Base-by-base conservation (phyloP, 208 protist genomes). In the Phytomonas francai region DNA sequence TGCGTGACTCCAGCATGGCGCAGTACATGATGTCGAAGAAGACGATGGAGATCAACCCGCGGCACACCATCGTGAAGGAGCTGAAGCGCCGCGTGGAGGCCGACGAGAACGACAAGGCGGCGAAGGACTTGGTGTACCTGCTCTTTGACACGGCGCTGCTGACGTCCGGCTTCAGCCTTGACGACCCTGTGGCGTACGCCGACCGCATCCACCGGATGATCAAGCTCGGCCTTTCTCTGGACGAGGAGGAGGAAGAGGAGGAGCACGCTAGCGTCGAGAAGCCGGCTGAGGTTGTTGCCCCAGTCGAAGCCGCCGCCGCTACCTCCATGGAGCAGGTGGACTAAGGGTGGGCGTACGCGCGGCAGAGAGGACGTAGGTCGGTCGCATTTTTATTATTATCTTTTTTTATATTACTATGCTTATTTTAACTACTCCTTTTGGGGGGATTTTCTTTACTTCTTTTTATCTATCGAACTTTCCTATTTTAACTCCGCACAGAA, bases 1-100 rank as follows among this genome's bases (percentile, higher is more conserved):
- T 99, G 16, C 87, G 97, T 78, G 98, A 99, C 78, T 90, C 80
- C 32, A 91, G 87, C 70, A 98, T 99, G 93, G 89, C 89, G 7
- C 81, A 80, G 56, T 98, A 99, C 90, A 99, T 99, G 98, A 81
- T 87, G 32, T 96, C 91, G 28, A 99, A 99, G 89, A 99, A 99
- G 92, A 99, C 96, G 32, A 81, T 99, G 70, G 98, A 99, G 90
- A 86, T 99, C 81, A 99, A 99, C 90, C 93, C 98, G 30, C 71
- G 92, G 39, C 94, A 99, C 86, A 32, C 93, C 36, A 99, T 99
- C 79, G 86, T 99, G 59, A 84, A 83, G 67, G 87, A 97, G 73
- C 91, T 99, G 9, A 76, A 83, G 34, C 85, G 97, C 67, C 96
- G 95, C 72, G 84, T 92, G 71, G 96, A 98, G 36, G 79, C 69